Evolutionary conservation across 1,284 basidiomycete genomes (phyloP).

Genomic region (Agaricales sp.): DNA sequence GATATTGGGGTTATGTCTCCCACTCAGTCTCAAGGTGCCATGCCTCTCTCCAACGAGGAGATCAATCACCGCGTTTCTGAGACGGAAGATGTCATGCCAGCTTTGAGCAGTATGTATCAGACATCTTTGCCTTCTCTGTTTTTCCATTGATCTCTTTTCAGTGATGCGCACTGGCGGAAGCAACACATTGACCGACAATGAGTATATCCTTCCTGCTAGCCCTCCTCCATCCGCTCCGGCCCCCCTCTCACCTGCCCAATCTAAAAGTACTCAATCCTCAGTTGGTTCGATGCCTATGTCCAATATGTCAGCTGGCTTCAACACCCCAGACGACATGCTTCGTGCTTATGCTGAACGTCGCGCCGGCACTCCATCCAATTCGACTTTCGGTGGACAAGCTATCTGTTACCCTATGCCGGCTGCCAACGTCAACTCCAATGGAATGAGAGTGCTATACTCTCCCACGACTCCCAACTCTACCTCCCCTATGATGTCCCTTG

Average conservation of each 20-base stretch:
- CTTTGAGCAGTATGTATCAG: constrained; percentile 41
- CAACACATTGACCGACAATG: constrained; percentile 27
- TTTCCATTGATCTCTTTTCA: constrained; percentile 14
- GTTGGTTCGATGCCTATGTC: constrained; percentile 29
- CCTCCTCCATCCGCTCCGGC: constrained; percentile 17
- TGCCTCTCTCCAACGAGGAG: constrained; percentile 1
- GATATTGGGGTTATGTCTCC: constrained; percentile 9
- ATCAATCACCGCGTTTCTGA: constrained; percentile 1
- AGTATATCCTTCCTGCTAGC: constrained; percentile 18
- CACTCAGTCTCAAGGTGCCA: neutral
- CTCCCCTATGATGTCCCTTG: too few species aligned
- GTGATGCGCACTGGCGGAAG: constrained; percentile 53
- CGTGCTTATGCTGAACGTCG: constrained; percentile 61
- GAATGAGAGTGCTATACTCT: neutral
- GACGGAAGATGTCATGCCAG: constrained; percentile 48
- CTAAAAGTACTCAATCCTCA: constrained; percentile 15
- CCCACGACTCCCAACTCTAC: neutral
- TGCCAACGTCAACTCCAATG: neutral
- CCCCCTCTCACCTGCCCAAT: constrained; percentile 18
- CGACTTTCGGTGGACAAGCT: constrained; percentile 9
- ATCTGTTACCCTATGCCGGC: neutral
- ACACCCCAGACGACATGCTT: constrained; percentile 67
- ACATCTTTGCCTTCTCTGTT: neutral
- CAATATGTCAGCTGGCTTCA: constrained; percentile 32
- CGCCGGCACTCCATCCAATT: too few species aligned